phyloP scores from a whole-genome alignment of 495 filamentous ascomycete species.

The Trichoderma virens region DNA sequence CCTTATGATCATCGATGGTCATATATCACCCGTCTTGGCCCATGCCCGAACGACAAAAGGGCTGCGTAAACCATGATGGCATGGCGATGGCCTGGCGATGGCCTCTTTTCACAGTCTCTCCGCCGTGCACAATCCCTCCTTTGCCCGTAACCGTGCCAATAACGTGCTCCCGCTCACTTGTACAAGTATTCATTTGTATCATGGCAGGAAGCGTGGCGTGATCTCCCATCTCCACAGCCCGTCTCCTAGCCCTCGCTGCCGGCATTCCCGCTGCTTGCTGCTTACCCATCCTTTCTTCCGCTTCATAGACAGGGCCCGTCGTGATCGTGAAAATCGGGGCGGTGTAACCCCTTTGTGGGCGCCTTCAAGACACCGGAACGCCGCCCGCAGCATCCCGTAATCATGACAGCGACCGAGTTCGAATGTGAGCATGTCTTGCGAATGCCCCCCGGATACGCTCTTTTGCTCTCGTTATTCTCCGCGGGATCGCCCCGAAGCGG shows the following conservation, averaged over 20 bases:
- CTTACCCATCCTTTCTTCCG: neutral
- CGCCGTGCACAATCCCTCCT: neutral
- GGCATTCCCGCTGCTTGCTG: neutral
- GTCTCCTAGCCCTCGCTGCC: neutral
- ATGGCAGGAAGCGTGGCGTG: neutral
- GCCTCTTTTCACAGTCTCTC: neutral
- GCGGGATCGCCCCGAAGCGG: neutral
- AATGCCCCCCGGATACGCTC: neutral
- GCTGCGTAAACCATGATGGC: neutral
- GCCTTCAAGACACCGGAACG: neutral
- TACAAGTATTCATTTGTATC: neutral
- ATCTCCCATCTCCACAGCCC: neutral
- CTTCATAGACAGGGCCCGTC: neutral
- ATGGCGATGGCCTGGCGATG: conserved; percentile 3
- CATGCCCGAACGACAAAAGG: neutral
- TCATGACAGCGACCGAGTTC: neutral
- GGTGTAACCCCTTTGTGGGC: conserved; percentile 2
- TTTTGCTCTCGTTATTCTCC: neutral
- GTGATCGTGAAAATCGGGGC: neutral
- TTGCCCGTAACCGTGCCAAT: neutral
- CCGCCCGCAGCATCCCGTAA: neutral
- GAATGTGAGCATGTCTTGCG: neutral
- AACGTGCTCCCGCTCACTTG: neutral
- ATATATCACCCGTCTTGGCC: neutral
- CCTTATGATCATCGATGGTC: neutral